phyloP scores from a whole-genome alignment of 345 rosid species.

The Eucalyptus erythrocorys region DNA sequence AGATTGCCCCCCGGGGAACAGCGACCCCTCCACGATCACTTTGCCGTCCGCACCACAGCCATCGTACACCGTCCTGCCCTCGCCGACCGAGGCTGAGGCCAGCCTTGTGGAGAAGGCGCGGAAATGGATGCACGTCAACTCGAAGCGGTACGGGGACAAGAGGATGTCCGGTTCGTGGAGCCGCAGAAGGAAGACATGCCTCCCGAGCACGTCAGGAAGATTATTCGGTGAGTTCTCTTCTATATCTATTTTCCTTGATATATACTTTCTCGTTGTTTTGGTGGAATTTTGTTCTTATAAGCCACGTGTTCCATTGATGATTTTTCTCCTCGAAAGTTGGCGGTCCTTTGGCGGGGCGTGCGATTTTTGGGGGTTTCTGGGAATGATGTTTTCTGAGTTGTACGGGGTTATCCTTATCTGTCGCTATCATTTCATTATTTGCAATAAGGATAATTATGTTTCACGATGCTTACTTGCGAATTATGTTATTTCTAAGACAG shows the following conservation, averaged over 20 bases:
- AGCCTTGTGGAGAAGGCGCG: slow-evolving; percentile 88
- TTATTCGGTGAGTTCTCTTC: slow-evolving; percentile 44
- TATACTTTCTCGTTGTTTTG: background rate
- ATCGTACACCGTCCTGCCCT: slow-evolving; percentile 63
- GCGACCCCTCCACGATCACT: slow-evolving; percentile 43
- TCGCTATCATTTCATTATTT: background rate
- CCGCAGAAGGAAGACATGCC: slow-evolving; percentile 99
- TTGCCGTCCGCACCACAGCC: slow-evolving; percentile 77
- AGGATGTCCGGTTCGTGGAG: slow-evolving; percentile 92
- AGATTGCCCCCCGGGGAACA: slow-evolving; percentile 78
- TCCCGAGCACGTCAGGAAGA: slow-evolving; percentile 96
- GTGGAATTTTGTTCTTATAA: background rate
- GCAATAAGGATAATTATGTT: background rate
- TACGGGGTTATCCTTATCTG: background rate
- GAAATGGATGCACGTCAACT: slow-evolving; percentile 95
- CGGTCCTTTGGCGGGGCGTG: background rate
- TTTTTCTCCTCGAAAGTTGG: background rate
- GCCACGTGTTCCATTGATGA: background rate
- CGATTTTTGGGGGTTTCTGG: too few species aligned
- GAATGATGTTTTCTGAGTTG: background rate
- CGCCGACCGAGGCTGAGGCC: slow-evolving; percentile 67
- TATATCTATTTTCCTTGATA: background rate
- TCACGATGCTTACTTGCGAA: background rate
- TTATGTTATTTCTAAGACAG: background rate
- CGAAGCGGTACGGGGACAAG: slow-evolving; percentile 86